Conservation (phyloP, 495 filamentous ascomycete genomes). For the Aspergillus sclerotioniger region DNA sequence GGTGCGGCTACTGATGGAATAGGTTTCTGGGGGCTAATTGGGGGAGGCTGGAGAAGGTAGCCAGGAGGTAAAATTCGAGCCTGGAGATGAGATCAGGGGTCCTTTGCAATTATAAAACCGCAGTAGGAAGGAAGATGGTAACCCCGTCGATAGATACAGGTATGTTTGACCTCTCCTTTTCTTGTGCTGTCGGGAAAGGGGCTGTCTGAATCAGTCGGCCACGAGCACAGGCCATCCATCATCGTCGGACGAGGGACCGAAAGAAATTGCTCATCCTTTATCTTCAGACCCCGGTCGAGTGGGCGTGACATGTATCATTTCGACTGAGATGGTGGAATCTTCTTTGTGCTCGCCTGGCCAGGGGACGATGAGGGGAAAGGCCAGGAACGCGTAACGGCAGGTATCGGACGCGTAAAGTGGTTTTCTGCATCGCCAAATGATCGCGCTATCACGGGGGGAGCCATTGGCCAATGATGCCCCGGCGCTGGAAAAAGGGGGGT, state of each 20-base stretch:
- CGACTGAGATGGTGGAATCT: neutral
- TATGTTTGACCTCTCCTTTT: neutral
- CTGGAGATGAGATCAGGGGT: neutral
- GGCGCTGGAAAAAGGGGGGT: slow-evolving; percentile 12
- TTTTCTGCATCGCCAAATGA: slow-evolving; percentile 36
- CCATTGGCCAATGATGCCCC: slow-evolving; percentile 20
- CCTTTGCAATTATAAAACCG: neutral
- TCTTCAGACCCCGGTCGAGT: neutral
- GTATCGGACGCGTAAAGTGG: slow-evolving; percentile 40
- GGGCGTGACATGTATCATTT: neutral
- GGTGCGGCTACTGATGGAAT: slow-evolving; percentile 1
- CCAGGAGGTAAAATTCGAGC: neutral
- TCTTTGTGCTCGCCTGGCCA: neutral
- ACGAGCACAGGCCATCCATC: neutral
- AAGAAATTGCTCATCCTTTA: neutral
- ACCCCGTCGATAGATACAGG: neutral
- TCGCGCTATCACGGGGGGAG: slow-evolving; percentile 39
- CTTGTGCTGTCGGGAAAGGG: neutral
- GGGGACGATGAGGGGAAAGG: slow-evolving; percentile 1
- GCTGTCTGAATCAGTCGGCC: no score
- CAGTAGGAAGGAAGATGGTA: neutral
- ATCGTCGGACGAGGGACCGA: neutral
- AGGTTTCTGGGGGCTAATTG: slow-evolving; percentile 1
- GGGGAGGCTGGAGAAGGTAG: neutral
- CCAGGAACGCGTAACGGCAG: slow-evolving; percentile 31